phyloP scores from a whole-genome alignment of 495 filamentous ascomycete genomes.

The Podospora fimiseda region DNA sequence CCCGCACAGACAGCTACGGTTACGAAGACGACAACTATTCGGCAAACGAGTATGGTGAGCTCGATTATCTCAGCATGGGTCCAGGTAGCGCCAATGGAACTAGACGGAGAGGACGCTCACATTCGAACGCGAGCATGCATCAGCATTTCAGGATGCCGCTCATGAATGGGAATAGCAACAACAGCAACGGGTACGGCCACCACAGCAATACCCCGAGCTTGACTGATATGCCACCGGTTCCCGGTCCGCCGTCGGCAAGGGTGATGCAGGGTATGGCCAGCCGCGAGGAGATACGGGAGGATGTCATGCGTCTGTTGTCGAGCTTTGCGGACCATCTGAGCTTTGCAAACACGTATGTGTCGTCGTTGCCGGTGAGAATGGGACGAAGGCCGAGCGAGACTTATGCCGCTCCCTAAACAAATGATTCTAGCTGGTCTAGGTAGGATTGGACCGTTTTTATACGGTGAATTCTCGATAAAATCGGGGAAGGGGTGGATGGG shows the following conservation, averaged over 20 bases:
- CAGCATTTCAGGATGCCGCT: conserved; percentile 7
- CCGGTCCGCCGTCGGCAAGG: conserved; percentile 40
- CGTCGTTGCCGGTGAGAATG: conserved; percentile 23
- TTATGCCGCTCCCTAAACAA: conserved; percentile 1
- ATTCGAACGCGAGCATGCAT: conserved; percentile 15
- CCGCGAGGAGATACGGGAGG: conserved; percentile 44
- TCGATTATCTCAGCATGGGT: conserved; percentile 25
- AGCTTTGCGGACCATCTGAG: conserved; percentile 42
- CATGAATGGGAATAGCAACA: conserved; percentile 4
- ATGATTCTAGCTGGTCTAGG: background rate
- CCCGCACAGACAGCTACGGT: conserved; percentile 25
- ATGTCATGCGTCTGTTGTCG: conserved; percentile 47
- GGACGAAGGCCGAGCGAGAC: conserved; percentile 14
- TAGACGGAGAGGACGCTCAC: conserved; percentile 5
- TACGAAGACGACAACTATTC: conserved; percentile 29
- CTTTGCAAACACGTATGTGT: conserved; percentile 23
- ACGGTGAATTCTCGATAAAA: too few relatives aligned
- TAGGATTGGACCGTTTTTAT: background rate
- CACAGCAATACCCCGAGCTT: conserved; percentile 1
- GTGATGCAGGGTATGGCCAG: conserved; percentile 48
- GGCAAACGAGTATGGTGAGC: conserved; percentile 24
- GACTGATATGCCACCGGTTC: conserved; percentile 26
- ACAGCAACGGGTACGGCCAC: conserved; percentile 7
- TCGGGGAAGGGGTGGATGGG: background rate
- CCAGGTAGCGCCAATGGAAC: background rate